phyloP scores from a whole-genome alignment of 805 yeast genomes.

The Blastobotrys mokoenaii region DNA sequence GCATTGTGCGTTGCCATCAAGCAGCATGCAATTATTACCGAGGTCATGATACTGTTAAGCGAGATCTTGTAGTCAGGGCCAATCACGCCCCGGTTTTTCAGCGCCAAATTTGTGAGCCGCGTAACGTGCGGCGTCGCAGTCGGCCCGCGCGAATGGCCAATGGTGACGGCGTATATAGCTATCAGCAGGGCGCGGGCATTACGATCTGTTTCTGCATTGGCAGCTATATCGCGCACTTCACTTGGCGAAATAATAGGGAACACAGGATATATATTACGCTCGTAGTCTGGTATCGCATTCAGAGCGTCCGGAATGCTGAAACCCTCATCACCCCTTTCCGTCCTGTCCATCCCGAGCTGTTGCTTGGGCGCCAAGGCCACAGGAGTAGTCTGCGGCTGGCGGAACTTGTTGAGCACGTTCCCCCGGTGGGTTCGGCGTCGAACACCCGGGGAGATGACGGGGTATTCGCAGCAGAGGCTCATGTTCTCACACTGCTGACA shows the following conservation, averaged over 20 bases:
- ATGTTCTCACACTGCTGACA: conserved; percentile 8
- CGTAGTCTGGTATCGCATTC: not conserved
- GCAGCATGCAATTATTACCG: conserved; percentile 6
- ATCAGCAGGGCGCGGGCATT: conserved; percentile 4
- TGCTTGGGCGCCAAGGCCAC: not conserved
- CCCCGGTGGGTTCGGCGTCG: conserved; percentile 1
- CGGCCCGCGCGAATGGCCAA: conserved; percentile 3
- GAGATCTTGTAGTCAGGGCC: conserved; percentile 1
- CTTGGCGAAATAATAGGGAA: conserved; percentile 4
- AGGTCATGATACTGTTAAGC: conserved; percentile 3
- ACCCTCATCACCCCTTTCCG: not conserved
- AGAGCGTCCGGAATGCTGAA: conserved; percentile 2
- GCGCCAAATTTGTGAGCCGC: conserved; percentile 3
- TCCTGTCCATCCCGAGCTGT: not conserved
- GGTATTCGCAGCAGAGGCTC: conserved; percentile 6
- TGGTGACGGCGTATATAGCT: conserved; percentile 9
- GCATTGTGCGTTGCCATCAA: conserved; percentile 5
- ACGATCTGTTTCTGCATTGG: not conserved
- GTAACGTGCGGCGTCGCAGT: not conserved
- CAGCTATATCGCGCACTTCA: conserved; percentile 6
- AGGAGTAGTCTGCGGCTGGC: not conserved
- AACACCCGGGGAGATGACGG: not conserved
- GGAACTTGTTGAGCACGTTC: conserved; percentile 3
- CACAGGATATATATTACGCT: conserved; percentile 9
- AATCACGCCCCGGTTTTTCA: conserved; percentile 6